A percentile compares a stretch with the other conserved stretches of the same genome.
These are phyloP conservation scores for Hygrophoropsis aurantiaca DNA, from an alignment of 768 basidiomycete species.

Conservation along the genomic window DNA sequence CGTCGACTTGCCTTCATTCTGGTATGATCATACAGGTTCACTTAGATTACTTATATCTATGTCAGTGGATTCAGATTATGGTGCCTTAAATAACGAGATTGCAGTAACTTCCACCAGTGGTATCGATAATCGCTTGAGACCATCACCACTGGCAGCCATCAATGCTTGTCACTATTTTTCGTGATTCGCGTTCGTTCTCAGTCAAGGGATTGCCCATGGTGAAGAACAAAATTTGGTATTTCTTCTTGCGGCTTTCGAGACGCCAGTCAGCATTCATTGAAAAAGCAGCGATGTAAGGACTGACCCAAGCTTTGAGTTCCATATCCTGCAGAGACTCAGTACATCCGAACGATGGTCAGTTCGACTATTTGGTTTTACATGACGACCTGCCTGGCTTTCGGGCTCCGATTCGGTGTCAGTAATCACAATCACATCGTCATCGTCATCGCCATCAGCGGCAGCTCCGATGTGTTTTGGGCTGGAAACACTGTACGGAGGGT, in stretches of 20 bases:
- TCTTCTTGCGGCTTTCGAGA: conserved; percentile 39
- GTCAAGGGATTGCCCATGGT: conserved; percentile 66
- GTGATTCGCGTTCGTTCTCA: conserved; percentile 45
- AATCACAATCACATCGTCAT: conserved; percentile 28
- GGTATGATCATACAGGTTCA: too few species aligned
- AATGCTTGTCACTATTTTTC: conserved; percentile 56
- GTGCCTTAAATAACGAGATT: too few species aligned
- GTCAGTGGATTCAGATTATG: too few species aligned
- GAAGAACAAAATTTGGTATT: conserved; percentile 85
- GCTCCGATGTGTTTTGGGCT: conserved; percentile 24
- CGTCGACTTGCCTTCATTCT: too few species aligned
- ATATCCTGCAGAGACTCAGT: conserved; percentile 51
- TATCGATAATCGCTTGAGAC: too few species aligned
- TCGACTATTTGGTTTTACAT: conserved; percentile 1
- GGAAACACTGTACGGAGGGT: conserved; percentile 13
- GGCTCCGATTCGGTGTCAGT: conserved; percentile 14
- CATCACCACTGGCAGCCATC: too few species aligned
- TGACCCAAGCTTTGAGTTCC: conserved; percentile 41
- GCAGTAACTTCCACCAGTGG: too few species aligned
- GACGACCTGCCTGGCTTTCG: not conserved
- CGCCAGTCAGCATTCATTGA: too few species aligned
- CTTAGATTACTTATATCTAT: too few species aligned
- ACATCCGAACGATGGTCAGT: conserved; percentile 31
- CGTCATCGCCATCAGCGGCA: conserved; percentile 22
- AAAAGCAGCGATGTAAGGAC: too few species aligned